Evolutionary conservation across 1,284 basidiomycete genomes (phyloP).

Genomic region (Ceratobasidium theobromae): DNA sequence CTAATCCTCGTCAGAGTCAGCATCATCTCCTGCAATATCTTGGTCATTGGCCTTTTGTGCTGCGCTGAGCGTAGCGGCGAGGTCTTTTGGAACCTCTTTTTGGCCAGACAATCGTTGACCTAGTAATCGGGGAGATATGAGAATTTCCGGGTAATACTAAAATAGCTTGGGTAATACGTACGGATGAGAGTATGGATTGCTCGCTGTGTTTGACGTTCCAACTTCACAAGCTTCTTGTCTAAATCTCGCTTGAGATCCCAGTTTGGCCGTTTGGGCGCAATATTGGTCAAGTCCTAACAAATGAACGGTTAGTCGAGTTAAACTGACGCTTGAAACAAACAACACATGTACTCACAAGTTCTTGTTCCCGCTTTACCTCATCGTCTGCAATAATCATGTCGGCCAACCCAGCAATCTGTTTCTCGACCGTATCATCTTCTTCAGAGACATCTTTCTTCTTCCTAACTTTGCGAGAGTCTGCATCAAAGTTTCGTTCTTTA

Average conservation of each 20-base stretch:
- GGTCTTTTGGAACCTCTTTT: conserved; percentile 55
- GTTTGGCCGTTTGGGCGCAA: conserved; percentile 93
- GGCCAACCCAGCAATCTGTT: conserved; percentile 78
- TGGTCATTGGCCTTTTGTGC: conserved; percentile 34
- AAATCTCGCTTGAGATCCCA: conserved; percentile 97
- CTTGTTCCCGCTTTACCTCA: conserved; percentile 78
- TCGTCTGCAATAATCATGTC: conserved; percentile 84
- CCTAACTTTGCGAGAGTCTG: conserved; percentile 72
- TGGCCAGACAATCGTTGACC: conserved; percentile 75
- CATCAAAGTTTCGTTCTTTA: conserved; percentile 83
- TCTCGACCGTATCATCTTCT: conserved; percentile 85
- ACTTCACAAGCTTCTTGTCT: conserved; percentile 82
- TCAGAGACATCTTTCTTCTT: conserved; percentile 62
- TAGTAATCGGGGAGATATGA: conserved; percentile 40
- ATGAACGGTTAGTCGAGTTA: background rate
- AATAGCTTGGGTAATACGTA: conserved; percentile 48
- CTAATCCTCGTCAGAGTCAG: conserved; percentile 34
- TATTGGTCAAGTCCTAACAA: conserved; percentile 94
- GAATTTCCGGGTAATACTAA: background rate
- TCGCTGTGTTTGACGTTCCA: conserved; percentile 90
- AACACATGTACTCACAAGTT: conserved; percentile 65
- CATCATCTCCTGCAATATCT: conserved; percentile 31
- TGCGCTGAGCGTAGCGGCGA: conserved; percentile 35
- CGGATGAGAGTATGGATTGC: conserved; percentile 91
- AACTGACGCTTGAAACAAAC: background rate